Conservation (phyloP, 2,329 filamentous ascomycete species). For the Cercospora citrullina region DNA sequence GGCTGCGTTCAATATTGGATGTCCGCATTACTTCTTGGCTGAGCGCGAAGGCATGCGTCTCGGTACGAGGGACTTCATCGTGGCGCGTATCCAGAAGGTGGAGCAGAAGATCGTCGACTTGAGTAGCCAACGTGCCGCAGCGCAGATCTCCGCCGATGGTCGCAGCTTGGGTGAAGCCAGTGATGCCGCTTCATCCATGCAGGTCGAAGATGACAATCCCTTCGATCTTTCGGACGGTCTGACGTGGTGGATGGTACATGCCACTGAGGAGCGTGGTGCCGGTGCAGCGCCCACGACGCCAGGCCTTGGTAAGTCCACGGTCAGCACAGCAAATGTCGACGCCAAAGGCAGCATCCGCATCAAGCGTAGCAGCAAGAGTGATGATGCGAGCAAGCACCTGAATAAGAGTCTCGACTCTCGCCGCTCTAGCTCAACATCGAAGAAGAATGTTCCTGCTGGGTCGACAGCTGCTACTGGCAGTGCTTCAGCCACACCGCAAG, state of each 20-base stretch:
- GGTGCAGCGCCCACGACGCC: conserved; percentile 85
- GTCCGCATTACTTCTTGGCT: conserved; percentile 93
- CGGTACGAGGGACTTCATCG: conserved; percentile 86
- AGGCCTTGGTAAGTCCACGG: conserved; percentile 86
- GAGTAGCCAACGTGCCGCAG: conserved; percentile 55
- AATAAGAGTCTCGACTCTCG: conserved; percentile 89
- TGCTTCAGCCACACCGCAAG: conserved; percentile 16
- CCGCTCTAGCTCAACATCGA: conserved; percentile 82
- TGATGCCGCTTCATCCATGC: conserved; percentile 50
- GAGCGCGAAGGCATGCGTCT: conserved; percentile 89
- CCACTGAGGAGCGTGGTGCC: conserved; percentile 75
- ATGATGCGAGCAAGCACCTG: conserved; percentile 52
- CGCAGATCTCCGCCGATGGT: conserved; percentile 41
- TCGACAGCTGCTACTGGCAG: conserved; percentile 20
- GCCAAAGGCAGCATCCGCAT: conserved; percentile 67
- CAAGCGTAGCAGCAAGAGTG: conserved; percentile 45
- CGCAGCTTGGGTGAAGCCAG: conserved; percentile 53
- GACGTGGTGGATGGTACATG: conserved; percentile 94
- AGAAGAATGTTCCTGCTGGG: conserved; percentile 62
- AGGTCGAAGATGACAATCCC: conserved; percentile 84
- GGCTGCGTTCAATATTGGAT: conserved; percentile 98
- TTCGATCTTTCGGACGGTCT: conserved; percentile 95
- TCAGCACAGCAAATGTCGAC: conserved; percentile 82
- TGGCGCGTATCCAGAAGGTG: conserved; percentile 86
- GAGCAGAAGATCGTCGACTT: conserved; percentile 93